phyloP scores from a whole-genome alignment of 2,329 filamentous ascomycete genomes.

The Coniochaeta sp. region DNA sequence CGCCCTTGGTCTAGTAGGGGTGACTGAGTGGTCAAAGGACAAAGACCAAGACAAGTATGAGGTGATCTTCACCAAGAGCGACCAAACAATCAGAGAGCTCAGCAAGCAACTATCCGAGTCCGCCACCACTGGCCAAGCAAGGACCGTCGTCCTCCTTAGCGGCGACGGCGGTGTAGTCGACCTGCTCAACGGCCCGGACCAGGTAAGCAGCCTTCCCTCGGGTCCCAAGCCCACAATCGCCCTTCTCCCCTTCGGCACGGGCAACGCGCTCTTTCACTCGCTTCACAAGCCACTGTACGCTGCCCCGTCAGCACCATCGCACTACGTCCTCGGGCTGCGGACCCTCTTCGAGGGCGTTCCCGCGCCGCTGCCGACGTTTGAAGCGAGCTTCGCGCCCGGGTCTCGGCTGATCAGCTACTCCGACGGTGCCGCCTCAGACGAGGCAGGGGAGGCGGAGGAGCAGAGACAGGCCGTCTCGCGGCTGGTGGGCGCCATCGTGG shows the following conservation, averaged over 20 bases:
- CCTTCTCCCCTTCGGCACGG: constrained; percentile 55
- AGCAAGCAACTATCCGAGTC: constrained; percentile 23
- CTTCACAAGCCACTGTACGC: constrained; percentile 49
- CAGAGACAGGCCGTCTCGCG: constrained; percentile 22
- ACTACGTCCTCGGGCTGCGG: constrained; percentile 42
- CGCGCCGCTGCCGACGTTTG: constrained; percentile 53
- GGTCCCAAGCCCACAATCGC: constrained; percentile 33
- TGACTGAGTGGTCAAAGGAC: constrained; percentile 5
- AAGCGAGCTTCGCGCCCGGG: constrained; percentile 51
- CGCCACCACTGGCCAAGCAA: constrained; percentile 14
- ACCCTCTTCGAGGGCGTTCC: constrained; percentile 53
- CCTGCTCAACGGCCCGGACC: constrained; percentile 57
- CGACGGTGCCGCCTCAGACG: constrained; percentile 10
- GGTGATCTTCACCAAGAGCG: constrained; percentile 55
- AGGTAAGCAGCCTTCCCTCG: constrained; percentile 6
- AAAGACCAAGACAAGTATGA: constrained; percentile 27
- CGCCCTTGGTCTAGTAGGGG: constrained; percentile 28
- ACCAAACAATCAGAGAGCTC: constrained; percentile 57
- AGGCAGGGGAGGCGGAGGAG: constrained; percentile 17
- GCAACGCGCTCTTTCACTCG: constrained; percentile 58
- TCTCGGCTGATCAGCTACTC: constrained; percentile 37
- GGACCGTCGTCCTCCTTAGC: constrained; percentile 70
- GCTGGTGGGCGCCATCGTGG: constrained; percentile 73
- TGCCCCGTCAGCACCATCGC: constrained; percentile 21
- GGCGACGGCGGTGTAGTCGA: constrained; percentile 86